phyloP scores from a whole-genome alignment of 495 filamentous ascomycete genomes.

The Copromyces sp. region DNA sequence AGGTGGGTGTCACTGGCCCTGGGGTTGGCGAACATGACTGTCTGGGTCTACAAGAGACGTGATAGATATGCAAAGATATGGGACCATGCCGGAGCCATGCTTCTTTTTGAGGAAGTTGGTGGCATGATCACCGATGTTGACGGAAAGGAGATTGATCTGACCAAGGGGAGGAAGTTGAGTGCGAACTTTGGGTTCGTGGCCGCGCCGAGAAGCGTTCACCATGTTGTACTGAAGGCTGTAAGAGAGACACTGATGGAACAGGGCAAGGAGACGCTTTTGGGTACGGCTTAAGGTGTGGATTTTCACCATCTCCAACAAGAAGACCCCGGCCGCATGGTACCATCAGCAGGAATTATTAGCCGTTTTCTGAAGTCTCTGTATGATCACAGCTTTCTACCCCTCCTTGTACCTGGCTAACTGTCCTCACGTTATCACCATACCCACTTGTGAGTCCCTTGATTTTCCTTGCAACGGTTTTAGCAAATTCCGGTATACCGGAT shows the following conservation, averaged over 20 bases:
- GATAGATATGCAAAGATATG: constrained; percentile 52
- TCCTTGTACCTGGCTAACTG: too few relatives aligned
- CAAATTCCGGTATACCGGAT: too few relatives aligned
- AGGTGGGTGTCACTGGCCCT: constrained; percentile 54
- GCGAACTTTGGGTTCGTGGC: constrained; percentile 42
- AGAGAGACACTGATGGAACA: constrained; percentile 23
- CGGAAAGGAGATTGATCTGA: constrained; percentile 41
- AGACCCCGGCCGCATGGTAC: too few relatives aligned
- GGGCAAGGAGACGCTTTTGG: constrained; percentile 20
- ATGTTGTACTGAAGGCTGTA: constrained; percentile 23
- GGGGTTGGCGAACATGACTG: constrained; percentile 46
- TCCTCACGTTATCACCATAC: too few relatives aligned
- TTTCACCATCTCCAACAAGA: too few relatives aligned
- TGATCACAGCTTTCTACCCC: too few relatives aligned
- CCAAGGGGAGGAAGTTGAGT: constrained; percentile 32
- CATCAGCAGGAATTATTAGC: too few relatives aligned
- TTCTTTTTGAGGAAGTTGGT: constrained; percentile 56
- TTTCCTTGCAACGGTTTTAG: too few relatives aligned
- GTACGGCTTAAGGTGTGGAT: neutral
- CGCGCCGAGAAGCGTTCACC: constrained; percentile 27
- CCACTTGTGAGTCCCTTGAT: too few relatives aligned
- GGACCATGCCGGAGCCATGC: constrained; percentile 63
- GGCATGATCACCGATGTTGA: constrained; percentile 53
- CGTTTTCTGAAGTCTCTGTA: too few relatives aligned
- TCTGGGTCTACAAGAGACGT: constrained; percentile 49